Evolutionary conservation across 306 rosid species (phyloP).

Genomic region (Trifolium fragiferum): DNA sequence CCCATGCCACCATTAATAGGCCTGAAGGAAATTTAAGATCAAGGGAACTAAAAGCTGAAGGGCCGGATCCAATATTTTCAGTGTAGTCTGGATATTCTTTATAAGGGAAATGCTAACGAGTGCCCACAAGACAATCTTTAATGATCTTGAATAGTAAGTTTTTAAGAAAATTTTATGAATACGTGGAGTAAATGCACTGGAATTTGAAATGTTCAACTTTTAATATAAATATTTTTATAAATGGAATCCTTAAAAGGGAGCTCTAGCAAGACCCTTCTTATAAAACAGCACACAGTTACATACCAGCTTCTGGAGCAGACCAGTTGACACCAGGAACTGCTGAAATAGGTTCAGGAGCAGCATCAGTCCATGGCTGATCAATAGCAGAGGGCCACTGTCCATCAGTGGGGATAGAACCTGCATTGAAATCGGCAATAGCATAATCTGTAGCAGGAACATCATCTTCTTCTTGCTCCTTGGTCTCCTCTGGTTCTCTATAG

Average conservation of each 20-base stretch:
- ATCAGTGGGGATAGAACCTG: constrained; percentile 40
- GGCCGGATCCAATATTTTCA: neutral
- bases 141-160: too few species aligned
- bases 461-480: constrained; percentile 74
- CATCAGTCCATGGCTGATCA: constrained; percentile 45
- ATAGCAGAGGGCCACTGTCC: constrained; percentile 49
- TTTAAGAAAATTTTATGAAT: too few species aligned
- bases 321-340: constrained; percentile 49
- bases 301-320: constrained; percentile 50
- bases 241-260: too few species aligned
- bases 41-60: neutral
- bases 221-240: too few species aligned
- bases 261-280: too few species aligned
- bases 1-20: neutral
- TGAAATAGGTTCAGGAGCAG: constrained; percentile 50
- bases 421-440: constrained; percentile 55
- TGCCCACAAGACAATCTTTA: too few species aligned
- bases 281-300: neutral
- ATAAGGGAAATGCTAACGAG: too few species aligned
- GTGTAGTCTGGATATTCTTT: neutral
- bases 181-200: too few species aligned
- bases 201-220: too few species aligned
- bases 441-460: constrained; percentile 62
- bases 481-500: constrained; percentile 90
- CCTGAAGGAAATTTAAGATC: neutral